Evolutionary conservation across 2,329 filamentous ascomycete genomes (phyloP), one percentile per base, ranked within the genome.

Genomic region (Myotisia sp.): DNA sequence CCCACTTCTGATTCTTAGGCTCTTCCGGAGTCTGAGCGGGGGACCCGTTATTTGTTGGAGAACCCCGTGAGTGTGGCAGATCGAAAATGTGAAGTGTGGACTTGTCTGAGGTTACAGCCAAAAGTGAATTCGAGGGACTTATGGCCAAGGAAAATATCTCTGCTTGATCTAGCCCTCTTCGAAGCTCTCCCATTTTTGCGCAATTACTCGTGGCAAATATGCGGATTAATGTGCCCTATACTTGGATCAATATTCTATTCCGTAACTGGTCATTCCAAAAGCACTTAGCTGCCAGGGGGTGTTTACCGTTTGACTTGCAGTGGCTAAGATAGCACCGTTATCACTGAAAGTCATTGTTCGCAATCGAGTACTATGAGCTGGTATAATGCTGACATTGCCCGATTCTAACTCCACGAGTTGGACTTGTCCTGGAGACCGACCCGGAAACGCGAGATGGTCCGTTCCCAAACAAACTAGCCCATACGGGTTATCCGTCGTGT

Each of bases 101-200:
- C 59, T 95, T 98, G 64, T 98, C 90, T 1, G 86, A 94, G 1
- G 87, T 95, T 41, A 85, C 87, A 17, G 90, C 90, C 7, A 95
- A 68, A 51, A 85, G 70, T 27, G 69, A 72, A 33, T 79, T 81
- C 1, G 76, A 76, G 0, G 86, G 86, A 13, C 82, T 92, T 54
- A 98, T 90, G 7, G 79, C 78, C 7, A 98, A 66, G 2, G 82
- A 87, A 59, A 82, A 93, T 44, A 95, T 80, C 35, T 76, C 75
- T 10, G 90, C 86, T 22, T 76, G 79, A 49, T 98, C 90, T 30
- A 92, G 78, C 26, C 90, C 90, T 21, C 90, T 76, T 27, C 90
- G 76, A 31, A 94, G 68, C 58, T 98, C 90, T 24, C 74, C 78
- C 24, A 94, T 60, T 38, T 79, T 79, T 7, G 82, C 81, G 51